These are phyloP conservation scores for Rhododendron vialii DNA, from an alignment of 148 eudicot genomes.

Conservation along the genomic window DNA sequence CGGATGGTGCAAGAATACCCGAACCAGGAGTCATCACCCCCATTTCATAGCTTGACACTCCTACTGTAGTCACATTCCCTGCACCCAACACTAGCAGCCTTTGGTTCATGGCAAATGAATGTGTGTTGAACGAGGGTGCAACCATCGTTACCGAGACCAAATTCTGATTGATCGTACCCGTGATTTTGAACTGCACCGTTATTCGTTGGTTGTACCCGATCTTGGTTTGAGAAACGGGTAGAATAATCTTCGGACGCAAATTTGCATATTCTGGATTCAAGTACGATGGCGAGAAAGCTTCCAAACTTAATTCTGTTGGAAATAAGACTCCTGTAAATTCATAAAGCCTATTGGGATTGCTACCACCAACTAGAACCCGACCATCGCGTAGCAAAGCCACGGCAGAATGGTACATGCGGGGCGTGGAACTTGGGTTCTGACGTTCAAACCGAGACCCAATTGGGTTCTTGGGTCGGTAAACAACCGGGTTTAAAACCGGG, in stretches of 20 bases:
- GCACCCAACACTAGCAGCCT: slow-evolving; percentile 39
- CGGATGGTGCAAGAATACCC: slow-evolving; percentile 42
- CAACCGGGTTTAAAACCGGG: slow-evolving; percentile 51
- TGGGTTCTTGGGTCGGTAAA: slow-evolving; percentile 36
- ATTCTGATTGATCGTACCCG: slow-evolving; percentile 12
- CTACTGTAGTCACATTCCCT: not conserved
- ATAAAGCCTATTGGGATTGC: slow-evolving; percentile 55
- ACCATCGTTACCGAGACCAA: slow-evolving; percentile 46
- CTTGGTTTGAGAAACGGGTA: slow-evolving; percentile 22
- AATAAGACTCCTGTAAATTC: slow-evolving; percentile 44
- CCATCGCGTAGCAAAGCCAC: slow-evolving; percentile 35
- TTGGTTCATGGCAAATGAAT: slow-evolving; percentile 66
- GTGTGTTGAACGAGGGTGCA: slow-evolving; percentile 65
- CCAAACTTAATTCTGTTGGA: slow-evolving; percentile 66
- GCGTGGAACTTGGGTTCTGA: slow-evolving; percentile 32
- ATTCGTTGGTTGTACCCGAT: slow-evolving; percentile 26
- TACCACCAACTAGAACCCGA: slow-evolving; percentile 46
- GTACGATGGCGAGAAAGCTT: slow-evolving; percentile 60
- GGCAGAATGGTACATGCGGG: slow-evolving; percentile 71
- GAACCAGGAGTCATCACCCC: slow-evolving; percentile 29
- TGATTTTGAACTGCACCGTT: slow-evolving; percentile 22
- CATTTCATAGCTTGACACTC: slow-evolving; percentile 17
- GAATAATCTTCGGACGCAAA: slow-evolving; percentile 36
- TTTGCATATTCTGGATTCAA: slow-evolving; percentile 18
- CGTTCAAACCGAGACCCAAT: slow-evolving; percentile 47